phyloP scores from a whole-genome alignment of 441 rosid species.

The Gossypium schwendimanii region DNA sequence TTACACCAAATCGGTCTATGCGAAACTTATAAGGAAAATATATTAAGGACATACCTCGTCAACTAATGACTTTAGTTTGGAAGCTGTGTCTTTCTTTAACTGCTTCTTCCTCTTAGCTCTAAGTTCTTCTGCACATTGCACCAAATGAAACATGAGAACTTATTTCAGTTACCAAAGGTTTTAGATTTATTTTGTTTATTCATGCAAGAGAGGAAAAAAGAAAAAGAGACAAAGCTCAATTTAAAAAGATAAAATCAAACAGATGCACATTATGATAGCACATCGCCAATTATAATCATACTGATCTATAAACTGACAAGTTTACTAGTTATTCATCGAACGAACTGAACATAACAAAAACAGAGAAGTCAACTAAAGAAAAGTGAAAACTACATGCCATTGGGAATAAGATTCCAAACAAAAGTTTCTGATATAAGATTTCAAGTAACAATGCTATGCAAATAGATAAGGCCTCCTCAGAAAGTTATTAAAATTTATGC shows the following conservation, averaged over 20 bases:
- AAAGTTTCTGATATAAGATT: not conserved
- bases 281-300: not conserved
- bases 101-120: constrained; percentile 84
- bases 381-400: constrained; percentile 1
- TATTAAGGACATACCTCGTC: constrained; percentile 63
- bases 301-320: not conserved
- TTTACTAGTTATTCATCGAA: not conserved
- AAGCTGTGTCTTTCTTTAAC: constrained; percentile 90
- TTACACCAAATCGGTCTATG: not conserved
- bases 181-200: not conserved
- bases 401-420: not conserved
- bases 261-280: not conserved
- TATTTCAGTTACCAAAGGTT: not conserved
- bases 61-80: constrained; percentile 79
- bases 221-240: not conserved
- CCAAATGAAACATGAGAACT: constrained; percentile 15
- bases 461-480: not conserved
- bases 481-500: not conserved
- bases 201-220: not conserved
- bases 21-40: not conserved
- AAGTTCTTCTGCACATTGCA: constrained; percentile 76
- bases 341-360: not conserved
- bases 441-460: not conserved
- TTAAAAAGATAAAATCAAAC: not conserved
- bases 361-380: not conserved